Evolutionary conservation across 2,329 filamentous ascomycete species (phyloP).

Genomic region (Gnomoniopsis smithogilvyi): DNA sequence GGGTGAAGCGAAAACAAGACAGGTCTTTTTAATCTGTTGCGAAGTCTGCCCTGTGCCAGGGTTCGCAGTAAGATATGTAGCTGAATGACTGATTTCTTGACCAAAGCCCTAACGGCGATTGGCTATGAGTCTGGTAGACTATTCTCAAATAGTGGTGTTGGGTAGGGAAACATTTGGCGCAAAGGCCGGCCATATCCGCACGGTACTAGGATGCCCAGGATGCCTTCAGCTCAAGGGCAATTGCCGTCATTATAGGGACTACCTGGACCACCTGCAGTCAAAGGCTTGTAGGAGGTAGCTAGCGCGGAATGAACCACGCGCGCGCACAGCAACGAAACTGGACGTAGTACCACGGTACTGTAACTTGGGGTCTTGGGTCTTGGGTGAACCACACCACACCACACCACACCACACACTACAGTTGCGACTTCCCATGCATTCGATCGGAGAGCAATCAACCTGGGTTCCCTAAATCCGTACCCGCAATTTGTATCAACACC

Average conservation of each 20-base stretch:
- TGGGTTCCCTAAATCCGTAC: neutral
- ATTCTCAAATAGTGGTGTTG: neutral
- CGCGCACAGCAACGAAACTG: no score
- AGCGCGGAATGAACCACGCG: neutral
- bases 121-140: neutral
- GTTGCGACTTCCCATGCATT: neutral
- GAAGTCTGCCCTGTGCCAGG: no score
- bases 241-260: neutral
- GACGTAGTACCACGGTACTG: no score
- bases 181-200: neutral
- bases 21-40: no score
- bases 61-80: no score
- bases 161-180: neutral
- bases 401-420: no score
- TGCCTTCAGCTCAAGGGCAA: neutral
- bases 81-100: neutral
- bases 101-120: slow-evolving; percentile 1
- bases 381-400: no score
- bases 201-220: neutral
- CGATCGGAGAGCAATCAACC: neutral
- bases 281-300: neutral
- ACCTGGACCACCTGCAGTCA: no score
- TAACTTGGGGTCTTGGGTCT: no score
- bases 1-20: no score
- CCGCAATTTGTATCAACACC: neutral